A percentile compares a stretch with the other conserved stretches of the same genome.
Conservation (phyloP, 441 rosid genomes). For the Metrosideros polymorpha region DNA sequence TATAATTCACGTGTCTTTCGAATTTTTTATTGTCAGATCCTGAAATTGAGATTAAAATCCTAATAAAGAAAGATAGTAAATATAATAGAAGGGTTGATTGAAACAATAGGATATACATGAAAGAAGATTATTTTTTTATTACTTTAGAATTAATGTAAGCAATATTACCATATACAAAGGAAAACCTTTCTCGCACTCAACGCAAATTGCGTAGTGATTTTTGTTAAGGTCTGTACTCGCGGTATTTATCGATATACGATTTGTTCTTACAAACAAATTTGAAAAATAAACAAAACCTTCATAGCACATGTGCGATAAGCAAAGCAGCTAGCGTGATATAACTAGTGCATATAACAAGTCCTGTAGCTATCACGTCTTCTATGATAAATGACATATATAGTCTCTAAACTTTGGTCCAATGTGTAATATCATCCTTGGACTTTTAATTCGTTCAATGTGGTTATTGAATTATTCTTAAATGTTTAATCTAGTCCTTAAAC, state of each 20-base stretch:
- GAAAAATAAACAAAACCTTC: background rate
- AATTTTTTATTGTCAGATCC: background rate
- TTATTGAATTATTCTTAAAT: background rate
- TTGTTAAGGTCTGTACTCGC: background rate
- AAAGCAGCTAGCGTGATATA: background rate
- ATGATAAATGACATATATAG: background rate
- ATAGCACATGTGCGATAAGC: background rate
- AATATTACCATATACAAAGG: background rate
- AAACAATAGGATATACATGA: background rate
- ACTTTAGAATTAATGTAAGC: background rate
- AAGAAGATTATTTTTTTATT: background rate
- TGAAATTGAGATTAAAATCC: background rate
- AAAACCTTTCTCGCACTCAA: background rate
- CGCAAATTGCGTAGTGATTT: background rate
- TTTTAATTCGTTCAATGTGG: background rate
- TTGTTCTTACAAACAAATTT: background rate
- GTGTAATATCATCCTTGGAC: background rate
- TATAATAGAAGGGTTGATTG: background rate
- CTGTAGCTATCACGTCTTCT: background rate
- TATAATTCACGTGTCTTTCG: background rate
- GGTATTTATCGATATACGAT: background rate
- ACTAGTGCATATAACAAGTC: background rate
- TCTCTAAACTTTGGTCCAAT: background rate
- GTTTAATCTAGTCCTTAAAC: background rate
- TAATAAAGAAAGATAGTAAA: background rate